These are phyloP conservation scores for Elsinoe fawcettii DNA, from an alignment of 2,329 filamentous ascomycete genomes.

Conservation along the genomic window DNA sequence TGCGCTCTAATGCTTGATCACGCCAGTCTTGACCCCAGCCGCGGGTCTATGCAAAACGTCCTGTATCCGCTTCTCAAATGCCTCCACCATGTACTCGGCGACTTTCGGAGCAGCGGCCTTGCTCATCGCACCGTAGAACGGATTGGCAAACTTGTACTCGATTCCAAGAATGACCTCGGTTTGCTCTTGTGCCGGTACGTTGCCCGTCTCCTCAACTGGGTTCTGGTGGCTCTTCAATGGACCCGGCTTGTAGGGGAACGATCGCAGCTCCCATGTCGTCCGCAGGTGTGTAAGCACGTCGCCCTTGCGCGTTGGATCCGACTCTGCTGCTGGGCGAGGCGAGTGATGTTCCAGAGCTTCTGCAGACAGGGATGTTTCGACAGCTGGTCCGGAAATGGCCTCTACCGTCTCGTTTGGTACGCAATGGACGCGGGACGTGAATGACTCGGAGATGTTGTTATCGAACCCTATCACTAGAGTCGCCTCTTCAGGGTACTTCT, in stretches of 20 bases:
- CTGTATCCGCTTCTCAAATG: constrained; percentile 76
- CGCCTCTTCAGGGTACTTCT: constrained; percentile 63
- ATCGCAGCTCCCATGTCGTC: constrained; percentile 60
- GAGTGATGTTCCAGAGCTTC: constrained; percentile 38
- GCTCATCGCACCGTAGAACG: constrained; percentile 78
- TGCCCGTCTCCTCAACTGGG: constrained; percentile 37
- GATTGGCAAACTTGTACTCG: constrained; percentile 77
- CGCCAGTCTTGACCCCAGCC: background rate
- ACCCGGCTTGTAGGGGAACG: constrained; percentile 39
- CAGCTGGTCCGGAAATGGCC: constrained; percentile 57
- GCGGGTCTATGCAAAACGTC: constrained; percentile 37
- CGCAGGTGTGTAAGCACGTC: constrained; percentile 58
- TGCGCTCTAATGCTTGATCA: constrained; percentile 2
- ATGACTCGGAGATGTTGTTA: constrained; percentile 70
- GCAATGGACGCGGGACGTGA: constrained; percentile 73
- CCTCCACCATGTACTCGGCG: constrained; percentile 80
- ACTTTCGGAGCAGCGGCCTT: constrained; percentile 75
- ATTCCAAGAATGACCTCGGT: constrained; percentile 72
- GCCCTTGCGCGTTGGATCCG: constrained; percentile 28
- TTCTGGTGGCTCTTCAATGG: constrained; percentile 5
- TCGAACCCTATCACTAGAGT: constrained; percentile 81
- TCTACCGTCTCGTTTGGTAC: constrained; percentile 65
- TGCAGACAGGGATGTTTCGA: constrained; percentile 37
- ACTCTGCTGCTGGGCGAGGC: constrained; percentile 21
- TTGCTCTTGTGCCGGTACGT: constrained; percentile 36